Percentiles rank a stretch among this genome's conserved stretches.
These are phyloP conservation scores for Kondoa malvinella DNA, from an alignment of 768 basidiomycete species.

Conservation along the genomic window DNA sequence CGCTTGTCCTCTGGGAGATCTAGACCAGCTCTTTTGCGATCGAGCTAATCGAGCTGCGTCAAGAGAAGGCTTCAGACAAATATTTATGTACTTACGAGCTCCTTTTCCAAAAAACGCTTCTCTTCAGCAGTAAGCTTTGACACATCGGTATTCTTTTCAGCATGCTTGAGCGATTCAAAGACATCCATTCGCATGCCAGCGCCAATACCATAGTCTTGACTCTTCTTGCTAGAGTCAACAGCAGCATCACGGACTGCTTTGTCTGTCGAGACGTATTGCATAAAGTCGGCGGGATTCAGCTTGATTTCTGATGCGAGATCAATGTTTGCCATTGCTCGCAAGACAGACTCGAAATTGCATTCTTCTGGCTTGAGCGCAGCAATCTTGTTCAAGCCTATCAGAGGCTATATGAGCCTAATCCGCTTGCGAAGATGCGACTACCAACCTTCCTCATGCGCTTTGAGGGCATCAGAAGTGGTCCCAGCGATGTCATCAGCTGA, in stretches of 20 bases:
- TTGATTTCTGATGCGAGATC: slow-evolving; percentile 11
- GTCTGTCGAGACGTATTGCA: slow-evolving; percentile 60
- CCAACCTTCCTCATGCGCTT: background rate
- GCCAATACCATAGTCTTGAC: slow-evolving; percentile 50
- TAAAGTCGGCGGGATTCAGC: slow-evolving; percentile 41
- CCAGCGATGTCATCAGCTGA: background rate
- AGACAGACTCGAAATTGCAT: slow-evolving; percentile 25
- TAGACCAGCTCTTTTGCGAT: slow-evolving; percentile 63
- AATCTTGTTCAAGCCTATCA: slow-evolving; percentile 17
- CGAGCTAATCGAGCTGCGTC: slow-evolving; percentile 34
- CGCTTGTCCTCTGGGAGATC: slow-evolving; percentile 51
- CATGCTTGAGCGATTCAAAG: slow-evolving; percentile 50
- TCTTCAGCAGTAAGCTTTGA: slow-evolving; percentile 52
- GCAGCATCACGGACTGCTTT: slow-evolving; percentile 44
- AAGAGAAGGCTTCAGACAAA: no score
- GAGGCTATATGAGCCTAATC: no score
- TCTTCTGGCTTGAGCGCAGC: slow-evolving; percentile 15
- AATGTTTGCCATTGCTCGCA: slow-evolving; percentile 15
- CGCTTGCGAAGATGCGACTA: no score
- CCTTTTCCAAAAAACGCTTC: slow-evolving; percentile 60
- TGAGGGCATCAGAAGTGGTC: slow-evolving; percentile 5
- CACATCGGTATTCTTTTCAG: slow-evolving; percentile 50
- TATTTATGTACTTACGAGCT: slow-evolving; percentile 40
- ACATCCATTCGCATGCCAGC: slow-evolving; percentile 52
- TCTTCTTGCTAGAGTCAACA: background rate